Conservation (phyloP, 2,329 filamentous ascomycete species). For the Orbilia quercus region DNA sequence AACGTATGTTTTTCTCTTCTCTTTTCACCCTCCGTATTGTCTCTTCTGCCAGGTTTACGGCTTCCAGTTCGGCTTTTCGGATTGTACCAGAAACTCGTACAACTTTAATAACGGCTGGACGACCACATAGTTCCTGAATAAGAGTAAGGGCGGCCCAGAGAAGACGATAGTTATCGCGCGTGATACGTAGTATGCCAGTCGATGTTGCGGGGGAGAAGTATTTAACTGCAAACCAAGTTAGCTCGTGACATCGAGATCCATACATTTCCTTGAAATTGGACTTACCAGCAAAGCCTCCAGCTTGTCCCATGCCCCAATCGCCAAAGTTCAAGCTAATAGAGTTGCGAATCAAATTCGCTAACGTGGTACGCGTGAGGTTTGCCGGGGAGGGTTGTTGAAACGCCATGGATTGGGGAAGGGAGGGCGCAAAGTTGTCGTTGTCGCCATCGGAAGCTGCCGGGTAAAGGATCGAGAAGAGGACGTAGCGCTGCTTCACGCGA, state of each 20-base stretch:
- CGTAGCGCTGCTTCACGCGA: constrained; percentile 92
- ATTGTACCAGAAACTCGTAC: constrained; percentile 92
- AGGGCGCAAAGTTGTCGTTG: constrained; percentile 60
- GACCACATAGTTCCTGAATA: constrained; percentile 74
- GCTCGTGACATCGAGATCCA: constrained; percentile 1
- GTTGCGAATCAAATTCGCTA: constrained; percentile 77
- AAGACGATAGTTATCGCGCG: constrained; percentile 82
- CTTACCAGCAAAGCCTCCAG: constrained; percentile 75
- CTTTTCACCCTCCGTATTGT: constrained; percentile 38
- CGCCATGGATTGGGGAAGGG: constrained; percentile 72
- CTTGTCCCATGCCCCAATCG: constrained; percentile 84
- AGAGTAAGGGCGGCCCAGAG: constrained; percentile 91
- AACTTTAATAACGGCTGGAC: constrained; percentile 82
- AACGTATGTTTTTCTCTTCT: constrained; percentile 14
- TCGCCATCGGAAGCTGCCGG: constrained; percentile 67
- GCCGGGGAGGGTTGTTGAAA: constrained; percentile 83
- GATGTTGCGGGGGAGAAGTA: constrained; percentile 93
- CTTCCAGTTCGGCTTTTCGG: constrained; percentile 88
- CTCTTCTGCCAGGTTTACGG: constrained; percentile 67
- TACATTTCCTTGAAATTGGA: not conserved
- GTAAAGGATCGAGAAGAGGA: constrained; percentile 94
- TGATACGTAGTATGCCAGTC: constrained; percentile 88
- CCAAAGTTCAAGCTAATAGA: constrained; percentile 81
- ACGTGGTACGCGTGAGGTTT: constrained; percentile 73
- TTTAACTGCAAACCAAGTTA: constrained; percentile 73